Evolutionary conservation across 768 basidiomycete genomes (phyloP), one percentile per base, ranked within the genome.

Genomic region (Termitomyces sp.): DNA sequence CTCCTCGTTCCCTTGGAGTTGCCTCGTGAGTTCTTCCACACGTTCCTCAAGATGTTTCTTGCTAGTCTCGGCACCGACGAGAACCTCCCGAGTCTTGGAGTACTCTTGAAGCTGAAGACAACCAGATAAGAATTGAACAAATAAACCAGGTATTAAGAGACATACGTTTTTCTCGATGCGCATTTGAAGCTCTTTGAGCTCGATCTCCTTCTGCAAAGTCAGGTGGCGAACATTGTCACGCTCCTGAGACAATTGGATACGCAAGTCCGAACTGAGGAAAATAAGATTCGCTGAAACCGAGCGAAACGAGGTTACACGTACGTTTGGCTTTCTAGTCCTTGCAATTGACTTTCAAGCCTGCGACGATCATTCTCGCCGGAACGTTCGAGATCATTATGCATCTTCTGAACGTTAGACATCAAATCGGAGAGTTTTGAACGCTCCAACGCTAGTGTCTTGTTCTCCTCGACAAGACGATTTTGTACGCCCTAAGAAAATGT

Each of bases 371-470:
- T 96, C 70, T 90, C 87, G 7, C 89, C 86, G 0, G 90, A 90
- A 54, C 87, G 83, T 69, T 96, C 94, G 7, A 92, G 79, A 66
- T 97, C 96, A 58, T 85, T 85, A 67, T 94, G 92, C 86, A 97
- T 94, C 69, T 84, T 90, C 74, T 95, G 93, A 24, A 96, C 87
- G 69, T 92, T 96, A 28, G 82, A 78, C 86, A 96, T 93, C 32
- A 97, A 80, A 70, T 95, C 92, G 2, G 92, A 86, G 3, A 97
- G 79, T 62, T 91, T 89, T 0, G 93, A 88, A 11, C 94, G 86
- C 69, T 97, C 96, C 67, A 88, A 78, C 15, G 89, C 78, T 4
- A 97, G 78, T 0, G 80, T 82, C 71, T 87, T 86, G 75, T 97
- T 95, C 73, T 98, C 94, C 52, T 94, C 89, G 3, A 89, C 83